Evolutionary conservation across 306 rosid genomes (phyloP).

Genomic region (Cicer chorassanicum): DNA sequence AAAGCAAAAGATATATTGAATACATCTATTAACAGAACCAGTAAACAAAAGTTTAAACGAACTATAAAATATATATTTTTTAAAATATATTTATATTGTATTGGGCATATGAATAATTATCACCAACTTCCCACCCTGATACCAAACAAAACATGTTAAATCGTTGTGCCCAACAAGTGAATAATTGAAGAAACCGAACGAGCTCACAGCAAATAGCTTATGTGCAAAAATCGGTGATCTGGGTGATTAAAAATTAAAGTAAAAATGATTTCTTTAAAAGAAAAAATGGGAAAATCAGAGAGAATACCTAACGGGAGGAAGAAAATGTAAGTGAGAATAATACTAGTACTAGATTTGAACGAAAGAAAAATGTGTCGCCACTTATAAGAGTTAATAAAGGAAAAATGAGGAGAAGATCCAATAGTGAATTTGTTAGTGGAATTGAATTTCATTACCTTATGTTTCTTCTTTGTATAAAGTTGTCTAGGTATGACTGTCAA

Average conservation of each 20-base stretch:
- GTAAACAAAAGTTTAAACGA: background rate
- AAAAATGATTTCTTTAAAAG: slow-evolving; percentile 10
- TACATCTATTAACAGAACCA: background rate
- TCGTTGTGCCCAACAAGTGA: slow-evolving; percentile 11
- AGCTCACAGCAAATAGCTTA: slow-evolving; percentile 11
- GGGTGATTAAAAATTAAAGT: slow-evolving; percentile 37
- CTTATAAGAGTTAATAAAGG: background rate
- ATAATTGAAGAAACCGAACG: slow-evolving; percentile 24
- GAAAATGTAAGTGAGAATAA: slow-evolving; percentile 8
- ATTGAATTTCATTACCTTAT: background rate
- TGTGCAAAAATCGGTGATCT: slow-evolving; percentile 34
- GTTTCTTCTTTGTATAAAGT: slow-evolving; percentile 8
- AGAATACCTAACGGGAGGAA: slow-evolving; percentile 4
- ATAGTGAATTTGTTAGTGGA: slow-evolving; percentile 8
- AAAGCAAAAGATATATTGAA: background rate
- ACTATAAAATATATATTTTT: background rate
- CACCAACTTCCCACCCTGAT: slow-evolving; percentile 19
- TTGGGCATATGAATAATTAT: background rate
- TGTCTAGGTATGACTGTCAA: background rate
- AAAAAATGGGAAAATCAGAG: background rate
- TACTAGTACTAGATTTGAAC: too few relatives aligned
- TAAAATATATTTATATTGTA: background rate
- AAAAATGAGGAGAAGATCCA: slow-evolving; percentile 35
- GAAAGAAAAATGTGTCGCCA: too few relatives aligned
- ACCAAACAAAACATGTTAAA: slow-evolving; percentile 28